phyloP scores from a whole-genome alignment of 106 monocot genomes.

The Platanthera zijinensis region DNA sequence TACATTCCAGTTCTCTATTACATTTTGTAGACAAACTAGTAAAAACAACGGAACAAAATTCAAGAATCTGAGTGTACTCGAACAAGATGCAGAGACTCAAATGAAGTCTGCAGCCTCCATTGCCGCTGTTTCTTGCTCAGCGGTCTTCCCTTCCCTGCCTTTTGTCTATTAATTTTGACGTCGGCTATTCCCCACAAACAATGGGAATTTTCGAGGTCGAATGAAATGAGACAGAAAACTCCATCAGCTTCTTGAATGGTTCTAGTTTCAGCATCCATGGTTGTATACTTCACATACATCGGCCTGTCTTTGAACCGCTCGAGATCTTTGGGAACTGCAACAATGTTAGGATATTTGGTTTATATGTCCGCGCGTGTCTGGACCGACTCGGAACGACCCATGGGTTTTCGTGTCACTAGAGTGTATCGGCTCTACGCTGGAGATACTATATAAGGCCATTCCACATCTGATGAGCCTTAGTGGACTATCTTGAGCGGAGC shows the following conservation, averaged over 20 bases:
- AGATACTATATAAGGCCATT: no score
- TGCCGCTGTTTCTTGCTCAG: constrained; percentile 27
- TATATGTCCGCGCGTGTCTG: no score
- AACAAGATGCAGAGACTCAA: constrained; percentile 17
- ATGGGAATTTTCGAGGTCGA: constrained; percentile 35
- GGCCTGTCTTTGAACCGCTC: constrained; percentile 25
- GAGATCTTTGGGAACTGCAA: constrained; percentile 17
- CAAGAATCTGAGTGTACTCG: constrained; percentile 19
- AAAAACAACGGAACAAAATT: not conserved
- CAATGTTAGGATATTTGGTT: no score
- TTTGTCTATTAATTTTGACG: constrained; percentile 67
- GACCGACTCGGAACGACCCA: no score
- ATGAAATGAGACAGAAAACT: constrained; percentile 65
- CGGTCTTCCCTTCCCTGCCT: constrained; percentile 35
- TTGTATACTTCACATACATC: constrained; percentile 20
- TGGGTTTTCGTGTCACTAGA: no score
- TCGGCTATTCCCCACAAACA: constrained; percentile 87
- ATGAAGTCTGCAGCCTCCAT: constrained; percentile 17
- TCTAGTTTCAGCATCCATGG: not conserved
- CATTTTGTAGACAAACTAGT: no score
- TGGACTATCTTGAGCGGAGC: no score
- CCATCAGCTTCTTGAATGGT: constrained; percentile 58
- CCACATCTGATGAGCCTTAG: no score
- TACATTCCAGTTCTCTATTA: no score
- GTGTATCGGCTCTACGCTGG: no score